phyloP scores from a whole-genome alignment of 2,329 filamentous ascomycete species.

The Aspergillus proliferans region DNA sequence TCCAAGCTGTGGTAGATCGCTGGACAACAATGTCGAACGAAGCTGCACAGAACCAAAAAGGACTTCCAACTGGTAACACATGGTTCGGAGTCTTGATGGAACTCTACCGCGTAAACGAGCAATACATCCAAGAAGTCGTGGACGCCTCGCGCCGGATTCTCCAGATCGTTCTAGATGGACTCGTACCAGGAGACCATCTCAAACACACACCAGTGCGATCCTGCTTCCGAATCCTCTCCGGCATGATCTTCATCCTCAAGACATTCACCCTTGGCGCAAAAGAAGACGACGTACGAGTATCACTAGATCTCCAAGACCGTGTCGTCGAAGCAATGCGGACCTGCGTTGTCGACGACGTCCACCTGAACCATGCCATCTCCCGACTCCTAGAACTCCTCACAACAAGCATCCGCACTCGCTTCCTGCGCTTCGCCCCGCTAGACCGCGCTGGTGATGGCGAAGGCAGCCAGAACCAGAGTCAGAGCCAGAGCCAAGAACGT shows the following conservation, averaged over 20 bases:
- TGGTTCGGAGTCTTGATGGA: slow-evolving; percentile 38
- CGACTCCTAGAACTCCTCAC: slow-evolving; percentile 56
- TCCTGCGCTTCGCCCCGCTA: slow-evolving; percentile 51
- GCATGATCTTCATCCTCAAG: slow-evolving; percentile 61
- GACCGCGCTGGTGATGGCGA: slow-evolving; percentile 41
- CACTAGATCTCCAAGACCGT: slow-evolving; percentile 52
- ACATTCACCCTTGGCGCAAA: slow-evolving; percentile 59
- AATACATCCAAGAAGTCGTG: slow-evolving; percentile 57
- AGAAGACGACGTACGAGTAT: slow-evolving; percentile 56
- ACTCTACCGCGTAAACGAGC: slow-evolving; percentile 52
- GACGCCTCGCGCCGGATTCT: slow-evolving; percentile 57
- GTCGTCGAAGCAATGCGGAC: slow-evolving; percentile 54
- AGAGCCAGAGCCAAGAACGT: slow-evolving; percentile 25
- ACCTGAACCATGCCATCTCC: slow-evolving; percentile 57
- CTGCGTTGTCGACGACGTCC: slow-evolving; percentile 60
- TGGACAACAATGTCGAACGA: slow-evolving; percentile 65
- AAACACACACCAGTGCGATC: slow-evolving; percentile 59
- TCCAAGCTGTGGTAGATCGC: slow-evolving; percentile 91
- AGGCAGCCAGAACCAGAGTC: neutral
- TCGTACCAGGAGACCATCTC: slow-evolving; percentile 53
- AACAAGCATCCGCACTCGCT: slow-evolving; percentile 51
- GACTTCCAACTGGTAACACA: slow-evolving; percentile 24
- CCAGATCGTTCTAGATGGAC: slow-evolving; percentile 53
- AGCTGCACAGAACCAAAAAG: slow-evolving; percentile 26
- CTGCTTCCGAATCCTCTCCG: slow-evolving; percentile 59